A percentile compares a stretch with the other conserved stretches of the same genome.
These are phyloP conservation scores for Coelastrella sp. DNA, from an alignment of 139 green algal genomes.

Conservation along the genomic window DNA sequence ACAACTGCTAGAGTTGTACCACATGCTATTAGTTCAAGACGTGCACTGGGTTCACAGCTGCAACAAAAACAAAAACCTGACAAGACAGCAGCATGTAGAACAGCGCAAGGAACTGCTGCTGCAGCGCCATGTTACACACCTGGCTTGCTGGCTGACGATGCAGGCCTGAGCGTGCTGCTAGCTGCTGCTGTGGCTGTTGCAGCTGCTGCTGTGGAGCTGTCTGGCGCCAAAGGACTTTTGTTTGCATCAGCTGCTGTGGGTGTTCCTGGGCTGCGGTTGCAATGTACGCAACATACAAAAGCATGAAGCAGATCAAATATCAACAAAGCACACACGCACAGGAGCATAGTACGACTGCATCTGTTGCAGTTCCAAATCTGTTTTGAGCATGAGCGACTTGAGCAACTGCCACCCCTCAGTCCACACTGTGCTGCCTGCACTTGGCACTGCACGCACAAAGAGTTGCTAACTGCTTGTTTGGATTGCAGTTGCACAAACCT, in stretches of 20 bases:
- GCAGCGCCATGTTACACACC: not conserved
- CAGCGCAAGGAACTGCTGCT: not conserved
- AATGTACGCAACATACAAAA: not conserved
- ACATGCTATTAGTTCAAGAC: no score
- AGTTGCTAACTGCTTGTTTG: no score
- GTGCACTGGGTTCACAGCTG: no score
- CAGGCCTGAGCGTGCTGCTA: not conserved
- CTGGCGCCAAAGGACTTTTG: not conserved
- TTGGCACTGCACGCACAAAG: no score
- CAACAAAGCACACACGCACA: not conserved
- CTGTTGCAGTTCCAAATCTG: no score
- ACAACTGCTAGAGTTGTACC: not conserved
- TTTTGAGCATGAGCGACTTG: no score
- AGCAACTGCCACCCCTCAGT: no score
- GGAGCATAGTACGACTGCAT: no score
- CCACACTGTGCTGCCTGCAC: not conserved
- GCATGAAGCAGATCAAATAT: not conserved
- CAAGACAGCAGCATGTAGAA: not conserved
- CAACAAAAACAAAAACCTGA: no score
- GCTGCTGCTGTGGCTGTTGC: constrained; percentile 35
- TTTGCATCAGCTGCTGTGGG: not conserved
- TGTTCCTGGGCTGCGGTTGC: constrained; percentile 38
- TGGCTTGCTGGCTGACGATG: constrained; percentile 18
- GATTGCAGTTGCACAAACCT: not conserved
- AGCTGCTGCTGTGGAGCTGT: not conserved